Evolutionary conservation across 345 rosid genomes (phyloP), one percentile per base, ranked within the genome.

Genomic region (Eucalyptus curtisii): DNA sequence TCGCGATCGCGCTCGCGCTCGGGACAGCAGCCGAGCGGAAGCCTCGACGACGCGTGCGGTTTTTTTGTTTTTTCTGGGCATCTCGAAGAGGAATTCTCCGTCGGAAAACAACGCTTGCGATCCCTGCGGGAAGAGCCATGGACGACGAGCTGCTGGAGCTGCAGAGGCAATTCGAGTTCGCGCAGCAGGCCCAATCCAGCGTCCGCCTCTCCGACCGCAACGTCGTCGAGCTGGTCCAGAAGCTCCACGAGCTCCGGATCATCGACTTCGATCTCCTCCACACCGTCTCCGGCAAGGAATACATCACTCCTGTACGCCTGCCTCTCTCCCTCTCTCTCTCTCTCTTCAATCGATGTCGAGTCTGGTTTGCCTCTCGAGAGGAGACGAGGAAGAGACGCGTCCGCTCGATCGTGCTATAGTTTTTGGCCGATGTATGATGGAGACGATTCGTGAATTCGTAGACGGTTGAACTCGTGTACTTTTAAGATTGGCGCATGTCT

Each of bases 191-290:
- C 37, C 96, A 97, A 92, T 96, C 99, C 42, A 95, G 97, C 92
- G 93, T 96, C 57, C 93, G 98, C 40, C 92, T 97, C 84, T 97
- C 98, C 59, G 99, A 97, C 42, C 93, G 99, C 87, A 97, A 96
- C 92, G 99, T 97, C 85, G 99, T 97, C 90, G 99, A 97, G 89
- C 93, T 97, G 93, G 98, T 97, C 88, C 98, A 96, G 87, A 97
- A 97, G 93, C 99, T 97, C 19, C 99, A 96, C 17, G 98, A 97
- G 92, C 98, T 97, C 90, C 93, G 89, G 53, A 97, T 97, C 92
- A 95, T 97, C 87, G 98, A 97, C 92, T 97, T 97, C 94, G 97
- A 96, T 90, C 99, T 97, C 89, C 99, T 97, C 89, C 98, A 97
- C 92, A 97, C 99, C 89, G 96, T 97, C 90, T 93, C 99, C 80